Base-by-base conservation (phyloP, 495 filamentous ascomycete species). In the Talaromyces adpressus region DNA sequence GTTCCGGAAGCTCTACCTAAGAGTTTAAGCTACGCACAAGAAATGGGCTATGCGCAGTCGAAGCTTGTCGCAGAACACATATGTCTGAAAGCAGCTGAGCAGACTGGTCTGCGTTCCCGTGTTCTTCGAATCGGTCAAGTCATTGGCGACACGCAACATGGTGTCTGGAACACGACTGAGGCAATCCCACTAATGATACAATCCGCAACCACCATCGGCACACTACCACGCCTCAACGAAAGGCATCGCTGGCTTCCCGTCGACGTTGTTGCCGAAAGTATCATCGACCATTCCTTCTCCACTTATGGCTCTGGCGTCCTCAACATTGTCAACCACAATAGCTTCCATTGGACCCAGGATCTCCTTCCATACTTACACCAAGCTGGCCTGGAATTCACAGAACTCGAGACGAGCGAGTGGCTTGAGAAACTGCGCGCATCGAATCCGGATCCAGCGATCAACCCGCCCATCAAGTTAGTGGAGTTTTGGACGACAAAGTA, bases 41-140 rank as follows among this genome's bases (percentile, higher is more conserved):
- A 72, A 0, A 76, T 87, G 32, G 87, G 87, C 6, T 89, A 89
- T 63, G 81, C 81, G 0, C 81, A 80, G 32, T 84, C 81, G 3
- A 89, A 89, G 71, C 87, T 86, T 72, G 83, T 88, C 6, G 81
- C 83, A 0, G 87, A 89, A 70, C 69, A 82, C 12, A 77, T 85
- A 22, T 71, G 77, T 57, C 62, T 69, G 18, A 65, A 66, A 3
- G 77, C 80, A 1, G 75, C 74, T 14, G 59, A 63, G 29, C 62
- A 71, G n/a, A 68, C 73, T 0, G 69, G 64, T 29, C 76, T 71
- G 59, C 68, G 30, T 47, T 66, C 63, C 32, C 71, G 63, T 45
- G 75, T 86, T 11, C 65, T 85, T 1, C 74, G 87, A 18, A 79
- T 87, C 32, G 87, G 87, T 0, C 87, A 89, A 65, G 72, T 89